A percentile compares a stretch with the other conserved stretches of the same genome.
Evolutionary conservation across 495 filamentous ascomycete species (phyloP).

Genomic region (Bryoglossum gracile): DNA sequence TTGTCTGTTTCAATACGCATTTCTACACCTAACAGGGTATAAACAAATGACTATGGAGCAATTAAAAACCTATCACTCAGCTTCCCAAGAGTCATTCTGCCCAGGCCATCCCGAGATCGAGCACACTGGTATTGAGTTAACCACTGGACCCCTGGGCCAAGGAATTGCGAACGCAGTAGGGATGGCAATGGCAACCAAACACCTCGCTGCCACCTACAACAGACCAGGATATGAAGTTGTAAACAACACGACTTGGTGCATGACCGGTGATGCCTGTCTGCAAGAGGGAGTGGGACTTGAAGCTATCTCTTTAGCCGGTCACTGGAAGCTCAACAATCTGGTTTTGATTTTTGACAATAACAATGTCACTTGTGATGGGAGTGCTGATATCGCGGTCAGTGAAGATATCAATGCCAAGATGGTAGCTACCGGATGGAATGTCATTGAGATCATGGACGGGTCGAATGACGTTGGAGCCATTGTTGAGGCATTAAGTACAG

Average conservation of each 20-base stretch:
- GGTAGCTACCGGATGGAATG: conserved; percentile 49
- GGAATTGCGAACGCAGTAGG: conserved; percentile 55
- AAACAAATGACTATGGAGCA: conserved; percentile 52
- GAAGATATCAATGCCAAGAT: conserved; percentile 56
- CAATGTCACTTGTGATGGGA: conserved; percentile 52
- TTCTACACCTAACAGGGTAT: conserved; percentile 52
- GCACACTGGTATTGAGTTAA: conserved; percentile 53
- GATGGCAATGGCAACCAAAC: conserved; percentile 50
- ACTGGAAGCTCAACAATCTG: conserved; percentile 48
- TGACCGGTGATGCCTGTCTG: conserved; percentile 52
- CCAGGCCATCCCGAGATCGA: conserved; percentile 59
- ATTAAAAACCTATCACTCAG: conserved; percentile 51
- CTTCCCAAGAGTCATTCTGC: conserved; percentile 36
- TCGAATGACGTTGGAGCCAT: conserved; percentile 45
- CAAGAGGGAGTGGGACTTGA: conserved; percentile 55
- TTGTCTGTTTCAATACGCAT: conserved; percentile 52
- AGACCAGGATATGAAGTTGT: conserved; percentile 41
- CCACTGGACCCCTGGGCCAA: conserved; percentile 54
- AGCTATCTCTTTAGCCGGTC: conserved; percentile 46
- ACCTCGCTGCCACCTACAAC: conserved; percentile 49
- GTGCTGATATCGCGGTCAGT: conserved; percentile 45
- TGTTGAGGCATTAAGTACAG: conserved; percentile 39
- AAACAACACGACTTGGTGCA: conserved; percentile 45
- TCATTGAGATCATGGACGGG: conserved; percentile 48
- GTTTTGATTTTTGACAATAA: conserved; percentile 55